These are phyloP conservation scores for Lagenidium giganteum DNA, from an alignment of 352 stramenopile species.

Conservation along the genomic window DNA sequence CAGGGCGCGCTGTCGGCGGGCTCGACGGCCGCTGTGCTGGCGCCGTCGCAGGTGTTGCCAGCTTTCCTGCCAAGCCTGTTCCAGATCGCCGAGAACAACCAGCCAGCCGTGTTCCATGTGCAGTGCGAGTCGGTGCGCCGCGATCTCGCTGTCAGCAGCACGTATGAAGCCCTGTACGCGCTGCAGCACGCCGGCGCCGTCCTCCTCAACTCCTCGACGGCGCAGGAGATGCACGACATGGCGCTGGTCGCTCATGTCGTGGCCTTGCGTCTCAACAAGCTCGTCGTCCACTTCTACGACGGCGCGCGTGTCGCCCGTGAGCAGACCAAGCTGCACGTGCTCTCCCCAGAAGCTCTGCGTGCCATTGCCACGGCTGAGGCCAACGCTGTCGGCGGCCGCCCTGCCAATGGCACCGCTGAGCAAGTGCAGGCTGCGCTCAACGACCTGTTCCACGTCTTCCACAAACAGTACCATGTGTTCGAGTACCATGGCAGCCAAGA, in stretches of 20 bases:
- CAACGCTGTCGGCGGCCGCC: conserved; percentile 2
- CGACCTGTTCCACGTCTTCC: conserved; percentile 64
- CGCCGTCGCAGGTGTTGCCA: conserved; percentile 70
- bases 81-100: conserved; percentile 34
- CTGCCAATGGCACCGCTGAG: conserved; percentile 32
- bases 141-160: conserved; percentile 48
- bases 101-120: conserved; percentile 57
- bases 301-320: conserved; percentile 59
- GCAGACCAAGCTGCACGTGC: conserved; percentile 47
- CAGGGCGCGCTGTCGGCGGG: conserved; percentile 55
- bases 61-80: conserved; percentile 73
- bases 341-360: conserved; percentile 48
- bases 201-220: conserved; percentile 59
- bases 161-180: conserved; percentile 61
- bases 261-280: conserved; percentile 46
- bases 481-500: conserved; percentile 68
- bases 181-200: conserved; percentile 67
- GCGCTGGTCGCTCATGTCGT: conserved; percentile 72
- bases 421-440: conserved; percentile 74
- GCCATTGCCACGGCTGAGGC: conserved; percentile 29
- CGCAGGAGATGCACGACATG: conserved; percentile 77
- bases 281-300: conserved; percentile 82
- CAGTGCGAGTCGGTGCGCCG: conserved; percentile 45
- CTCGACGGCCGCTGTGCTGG: conserved; percentile 36
- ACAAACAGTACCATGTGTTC: conserved; percentile 78